Percentiles rank a stretch among this genome's conserved stretches.
Evolutionary conservation across 306 rosid species (phyloP).

Genomic region (Vigna reflexopilosa): DNA sequence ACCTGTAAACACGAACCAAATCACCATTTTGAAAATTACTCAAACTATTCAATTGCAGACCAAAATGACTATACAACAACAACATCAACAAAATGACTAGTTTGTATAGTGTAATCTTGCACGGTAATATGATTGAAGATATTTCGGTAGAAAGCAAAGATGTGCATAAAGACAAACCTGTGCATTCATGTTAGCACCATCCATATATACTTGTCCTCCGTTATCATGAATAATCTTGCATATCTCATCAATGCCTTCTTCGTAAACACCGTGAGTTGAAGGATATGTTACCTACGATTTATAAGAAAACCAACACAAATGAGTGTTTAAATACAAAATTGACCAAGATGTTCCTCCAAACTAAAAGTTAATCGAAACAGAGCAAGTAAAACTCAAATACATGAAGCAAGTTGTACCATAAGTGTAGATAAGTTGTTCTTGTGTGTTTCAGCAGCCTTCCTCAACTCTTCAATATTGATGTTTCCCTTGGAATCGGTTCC

Average conservation of each 20-base stretch:
- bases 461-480: slow-evolving; percentile 89
- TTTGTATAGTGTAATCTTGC: background rate
- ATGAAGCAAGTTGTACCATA: slow-evolving; percentile 65
- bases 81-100: slow-evolving; percentile 17
- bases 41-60: background rate
- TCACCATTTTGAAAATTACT: slow-evolving; percentile 1
- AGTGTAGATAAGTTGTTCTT: slow-evolving; percentile 85
- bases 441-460: slow-evolving; percentile 88
- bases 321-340: background rate
- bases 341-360: slow-evolving; percentile 6
- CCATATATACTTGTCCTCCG: slow-evolving; percentile 99
- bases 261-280: slow-evolving; percentile 96
- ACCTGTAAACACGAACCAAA: slow-evolving; percentile 59
- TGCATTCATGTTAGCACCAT: slow-evolving; percentile 99
- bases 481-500: slow-evolving; percentile 99
- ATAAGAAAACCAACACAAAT: slow-evolving; percentile 45
- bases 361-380: background rate
- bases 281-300: slow-evolving; percentile 91
- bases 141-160: slow-evolving; percentile 19
- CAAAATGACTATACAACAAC: slow-evolving; percentile 6
- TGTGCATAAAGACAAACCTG: slow-evolving; percentile 62
- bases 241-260: slow-evolving; percentile 98
- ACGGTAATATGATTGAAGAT: background rate
- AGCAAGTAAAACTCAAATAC: slow-evolving; percentile 10
- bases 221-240: slow-evolving; percentile 97